phyloP scores from a whole-genome alignment of 805 yeast genomes.

The Candida loeiensis region DNA sequence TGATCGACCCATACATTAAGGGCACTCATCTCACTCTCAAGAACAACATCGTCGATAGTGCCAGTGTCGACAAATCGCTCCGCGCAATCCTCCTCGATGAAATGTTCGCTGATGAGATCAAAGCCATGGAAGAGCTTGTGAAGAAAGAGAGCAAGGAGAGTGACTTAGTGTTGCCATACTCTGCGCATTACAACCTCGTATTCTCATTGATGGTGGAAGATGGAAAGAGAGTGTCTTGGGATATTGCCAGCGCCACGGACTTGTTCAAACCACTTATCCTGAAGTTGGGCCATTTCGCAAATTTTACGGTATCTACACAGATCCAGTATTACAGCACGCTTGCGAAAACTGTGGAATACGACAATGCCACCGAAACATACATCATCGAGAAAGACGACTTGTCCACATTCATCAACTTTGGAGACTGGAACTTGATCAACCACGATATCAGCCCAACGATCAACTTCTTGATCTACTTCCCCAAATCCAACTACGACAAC shows the following conservation, averaged over 20 bases:
- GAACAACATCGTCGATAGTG: conserved; percentile 18
- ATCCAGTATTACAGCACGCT: conserved; percentile 63
- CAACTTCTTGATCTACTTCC: conserved; percentile 68
- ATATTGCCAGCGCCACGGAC: conserved; percentile 53
- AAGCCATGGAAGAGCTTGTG: conserved; percentile 21
- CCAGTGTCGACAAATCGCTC: conserved; percentile 34
- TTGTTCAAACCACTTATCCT: conserved; percentile 54
- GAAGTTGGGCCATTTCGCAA: conserved; percentile 52
- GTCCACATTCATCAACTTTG: conserved; percentile 75
- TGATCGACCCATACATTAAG: conserved; percentile 37
- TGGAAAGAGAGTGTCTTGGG: conserved; percentile 70
- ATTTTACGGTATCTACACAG: conserved; percentile 76
- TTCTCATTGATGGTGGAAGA: conserved; percentile 72
- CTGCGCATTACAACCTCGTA: conserved; percentile 71
- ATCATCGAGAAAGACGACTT: conserved; percentile 51
- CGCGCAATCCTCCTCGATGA: conserved; percentile 34
- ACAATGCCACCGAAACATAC: conserved; percentile 23
- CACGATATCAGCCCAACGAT: conserved; percentile 61
- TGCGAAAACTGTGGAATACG: conserved; percentile 20
- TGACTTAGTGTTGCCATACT: conserved; percentile 48
- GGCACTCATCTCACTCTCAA: conserved; percentile 29
- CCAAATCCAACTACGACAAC: conserved; percentile 41
- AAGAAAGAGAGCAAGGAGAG: conserved; percentile 16
- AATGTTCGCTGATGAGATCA: conserved; percentile 39
- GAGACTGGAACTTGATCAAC: conserved; percentile 73